Evolutionary conservation across 2,329 filamentous ascomycete genomes (phyloP), one percentile per base, ranked within the genome.

Genomic region (Microcera coccophila): DNA sequence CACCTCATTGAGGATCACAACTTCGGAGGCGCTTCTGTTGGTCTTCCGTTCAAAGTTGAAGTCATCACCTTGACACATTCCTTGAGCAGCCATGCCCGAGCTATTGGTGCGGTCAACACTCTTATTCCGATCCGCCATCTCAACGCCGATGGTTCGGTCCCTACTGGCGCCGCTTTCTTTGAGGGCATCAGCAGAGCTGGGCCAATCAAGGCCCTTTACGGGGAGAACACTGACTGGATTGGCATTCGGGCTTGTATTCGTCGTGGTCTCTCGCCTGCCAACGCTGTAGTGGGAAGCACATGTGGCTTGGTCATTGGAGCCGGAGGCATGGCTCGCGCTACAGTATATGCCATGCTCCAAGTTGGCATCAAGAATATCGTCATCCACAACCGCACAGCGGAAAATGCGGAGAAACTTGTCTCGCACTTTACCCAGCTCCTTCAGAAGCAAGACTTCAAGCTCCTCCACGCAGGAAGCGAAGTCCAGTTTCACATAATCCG

Each of bases 201-300:
- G 0, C 77, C 81, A 0, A 78, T 88, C 5, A 76, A 78, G 48
- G 84, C 82, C 0, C 70, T 90, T 0, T 87, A 88, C 49, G 87
- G 85, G 1, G 85, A 90, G 45, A 90, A 90, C 46, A 90, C 85
- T 0, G 86, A 90, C 61, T 90, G 86, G 82, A 84, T 89, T 24
- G 86, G 86, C 4, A 86, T 90, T 32, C 72, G 83, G 40, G 84
- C 83, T 3, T 89, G 84, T 57, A 78, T 90, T 32, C 76, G 82
- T 5, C 74, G 84, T 22, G 85, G 85, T 2, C 69, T 90, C 2
- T 89, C 85, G 1, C 86, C 86, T 0, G 82, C 84, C 3, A 85
- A 85, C 48, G 79, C 78, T 2, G 75, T 84, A 0, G 72, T 79
- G 3, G 69, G 76, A 0, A 70, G 65, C 9, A 75, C 73, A 2